phyloP scores from a whole-genome alignment of 1,139 yeast species.

The Torulaspora pretoriensis region DNA sequence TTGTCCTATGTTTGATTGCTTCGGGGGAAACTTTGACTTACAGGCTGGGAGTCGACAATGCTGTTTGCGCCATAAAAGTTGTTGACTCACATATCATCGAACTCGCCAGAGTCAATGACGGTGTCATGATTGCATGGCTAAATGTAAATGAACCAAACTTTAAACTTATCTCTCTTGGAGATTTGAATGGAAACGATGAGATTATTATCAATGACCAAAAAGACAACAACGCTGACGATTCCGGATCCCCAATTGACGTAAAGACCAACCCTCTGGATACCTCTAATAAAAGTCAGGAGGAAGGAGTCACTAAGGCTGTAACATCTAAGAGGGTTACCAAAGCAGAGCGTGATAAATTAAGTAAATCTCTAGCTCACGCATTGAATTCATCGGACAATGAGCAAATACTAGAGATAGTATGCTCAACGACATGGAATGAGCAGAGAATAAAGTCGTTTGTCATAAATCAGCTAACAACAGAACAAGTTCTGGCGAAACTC shows the following conservation, averaged over 20 bases:
- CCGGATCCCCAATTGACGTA: conserved; percentile 1
- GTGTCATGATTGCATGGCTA: conserved; percentile 33
- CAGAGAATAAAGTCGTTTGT: conserved; percentile 27
- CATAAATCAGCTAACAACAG: conserved; percentile 16
- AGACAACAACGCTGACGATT: not conserved
- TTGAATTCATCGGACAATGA: conserved; percentile 16
- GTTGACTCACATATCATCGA: conserved; percentile 29
- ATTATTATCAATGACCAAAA: conserved; percentile 22
- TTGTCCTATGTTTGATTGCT: conserved; percentile 21
- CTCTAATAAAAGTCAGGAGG: conserved; percentile 10
- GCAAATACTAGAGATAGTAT: conserved; percentile 16
- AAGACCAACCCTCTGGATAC: conserved; percentile 3
- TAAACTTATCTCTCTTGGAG: conserved; percentile 22
- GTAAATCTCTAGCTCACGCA: conserved; percentile 17
- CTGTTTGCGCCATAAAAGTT: conserved; percentile 22
- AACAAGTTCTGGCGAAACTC: conserved; percentile 16
- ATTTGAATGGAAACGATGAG: conserved; percentile 18
- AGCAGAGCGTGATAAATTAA: conserved; percentile 26
- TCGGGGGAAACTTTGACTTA: conserved; percentile 24
- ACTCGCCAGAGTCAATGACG: conserved; percentile 19
- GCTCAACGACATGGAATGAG: conserved; percentile 27
- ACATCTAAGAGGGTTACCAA: conserved; percentile 21
- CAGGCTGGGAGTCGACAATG: conserved; percentile 16
- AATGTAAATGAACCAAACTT: conserved; percentile 36
- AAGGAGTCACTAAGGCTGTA: conserved; percentile 8